Evolutionary conservation across 2,329 filamentous ascomycete genomes (phyloP).

Genomic region (Parafenestella ontariensis): DNA sequence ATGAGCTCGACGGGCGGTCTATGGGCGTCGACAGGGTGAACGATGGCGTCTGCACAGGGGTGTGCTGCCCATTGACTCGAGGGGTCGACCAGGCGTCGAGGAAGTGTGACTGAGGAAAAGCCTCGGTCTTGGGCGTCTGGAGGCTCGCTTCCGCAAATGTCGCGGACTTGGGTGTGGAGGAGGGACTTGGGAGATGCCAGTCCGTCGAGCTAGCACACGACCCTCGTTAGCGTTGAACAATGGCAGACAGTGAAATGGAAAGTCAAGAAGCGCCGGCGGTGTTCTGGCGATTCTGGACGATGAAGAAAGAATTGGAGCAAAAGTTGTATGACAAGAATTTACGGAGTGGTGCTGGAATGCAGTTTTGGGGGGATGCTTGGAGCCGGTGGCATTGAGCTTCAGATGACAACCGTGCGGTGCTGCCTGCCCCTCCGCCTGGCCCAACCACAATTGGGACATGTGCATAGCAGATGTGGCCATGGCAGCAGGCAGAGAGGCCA

Average conservation of each 20-base stretch:
- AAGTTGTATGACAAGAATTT: conserved; percentile 11
- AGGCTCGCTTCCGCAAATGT: conserved; percentile 50
- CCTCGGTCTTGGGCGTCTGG: conserved; percentile 55
- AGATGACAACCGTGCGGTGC: conserved; percentile 44
- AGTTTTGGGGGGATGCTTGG: conserved; percentile 26
- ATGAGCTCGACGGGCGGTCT: conserved; percentile 45
- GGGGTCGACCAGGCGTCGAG: conserved; percentile 60
- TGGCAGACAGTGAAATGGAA: conserved; percentile 22
- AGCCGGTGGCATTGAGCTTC: conserved; percentile 33
- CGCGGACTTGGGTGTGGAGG: conserved; percentile 55
- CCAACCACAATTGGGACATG: conserved; percentile 27
- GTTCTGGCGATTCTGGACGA: neutral
- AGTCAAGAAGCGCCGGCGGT: neutral
- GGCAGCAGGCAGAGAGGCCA: conserved; percentile 35
- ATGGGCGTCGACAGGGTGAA: conserved; percentile 46
- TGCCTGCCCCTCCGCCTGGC: conserved; percentile 45
- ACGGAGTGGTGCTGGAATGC: conserved; percentile 22
- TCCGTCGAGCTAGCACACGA: conserved; percentile 51
- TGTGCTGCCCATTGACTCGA: conserved; percentile 49
- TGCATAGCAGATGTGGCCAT: conserved; percentile 21
- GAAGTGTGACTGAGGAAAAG: conserved; percentile 53
- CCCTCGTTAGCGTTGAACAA: conserved; percentile 45
- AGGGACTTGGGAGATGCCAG: conserved; percentile 60
- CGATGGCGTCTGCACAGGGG: conserved; percentile 52
- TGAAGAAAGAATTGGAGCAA: conserved; percentile 4